Conservation (phyloP, 305 asterid species). For the Solanum chacoense region DNA sequence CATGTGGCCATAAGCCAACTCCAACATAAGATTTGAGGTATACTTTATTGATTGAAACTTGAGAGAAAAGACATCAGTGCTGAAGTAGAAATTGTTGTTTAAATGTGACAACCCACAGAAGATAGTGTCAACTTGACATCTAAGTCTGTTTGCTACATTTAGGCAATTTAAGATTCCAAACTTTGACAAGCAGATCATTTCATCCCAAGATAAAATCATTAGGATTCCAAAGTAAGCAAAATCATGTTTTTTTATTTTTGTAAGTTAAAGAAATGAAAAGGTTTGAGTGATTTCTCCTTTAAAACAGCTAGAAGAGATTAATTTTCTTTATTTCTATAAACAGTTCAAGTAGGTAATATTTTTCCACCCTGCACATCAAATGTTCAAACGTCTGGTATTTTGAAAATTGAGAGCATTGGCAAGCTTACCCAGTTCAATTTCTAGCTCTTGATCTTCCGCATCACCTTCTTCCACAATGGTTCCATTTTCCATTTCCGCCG, state of each 20-base stretch:
- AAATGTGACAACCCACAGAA: neutral
- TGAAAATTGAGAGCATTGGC: neutral
- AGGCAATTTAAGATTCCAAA: neutral
- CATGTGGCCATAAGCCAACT: neutral
- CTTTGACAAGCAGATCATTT: neutral
- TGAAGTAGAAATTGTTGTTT: neutral
- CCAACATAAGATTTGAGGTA: neutral
- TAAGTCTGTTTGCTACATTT: neutral
- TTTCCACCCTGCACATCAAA: neutral
- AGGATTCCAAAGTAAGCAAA: neutral
- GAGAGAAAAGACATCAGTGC: neutral
- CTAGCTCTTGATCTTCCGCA: slow-evolving; percentile 29
- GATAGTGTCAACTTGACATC: neutral
- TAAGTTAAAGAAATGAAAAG: neutral
- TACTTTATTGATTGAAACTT: neutral
- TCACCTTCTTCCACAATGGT: slow-evolving; percentile 31
- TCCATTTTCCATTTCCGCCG: slow-evolving; percentile 23
- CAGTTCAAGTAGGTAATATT: neutral
- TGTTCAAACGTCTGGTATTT: neutral
- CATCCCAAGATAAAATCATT: neutral
- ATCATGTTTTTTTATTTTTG: neutral
- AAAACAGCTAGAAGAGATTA: neutral
- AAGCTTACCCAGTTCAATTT: slow-evolving; percentile 28
- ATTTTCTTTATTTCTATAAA: neutral
- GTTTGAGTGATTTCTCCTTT: neutral